Evolutionary conservation across 148 eudicot genomes (phyloP).

Genomic region (Rhododendron henanense): DNA sequence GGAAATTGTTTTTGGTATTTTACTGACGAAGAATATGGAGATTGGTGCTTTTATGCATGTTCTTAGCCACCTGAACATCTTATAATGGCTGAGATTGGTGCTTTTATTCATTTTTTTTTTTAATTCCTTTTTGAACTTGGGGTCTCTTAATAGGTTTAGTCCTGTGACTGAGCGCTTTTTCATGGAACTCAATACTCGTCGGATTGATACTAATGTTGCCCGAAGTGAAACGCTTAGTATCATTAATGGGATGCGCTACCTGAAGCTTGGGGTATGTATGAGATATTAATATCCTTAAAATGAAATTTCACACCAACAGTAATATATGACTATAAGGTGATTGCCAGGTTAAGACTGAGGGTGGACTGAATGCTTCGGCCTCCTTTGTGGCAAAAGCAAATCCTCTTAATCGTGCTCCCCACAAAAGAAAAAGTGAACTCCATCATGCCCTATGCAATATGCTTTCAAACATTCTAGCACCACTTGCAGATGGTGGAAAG

Average conservation of each 20-base stretch:
- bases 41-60: not conserved
- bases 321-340: conserved; percentile 22
- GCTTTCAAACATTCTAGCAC: conserved; percentile 96
- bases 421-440: conserved; percentile 97
- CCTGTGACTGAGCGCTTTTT: conserved; percentile 99
- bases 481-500: conserved; percentile 95
- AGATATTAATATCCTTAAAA: not conserved
- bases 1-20: not conserved
- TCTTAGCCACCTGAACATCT: not conserved
- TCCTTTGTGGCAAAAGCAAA: conserved; percentile 98
- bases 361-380: conserved; percentile 97
- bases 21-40: not conserved
- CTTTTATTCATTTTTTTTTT: not conserved
- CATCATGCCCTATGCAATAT: conserved; percentile 94
- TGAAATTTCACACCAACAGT: not conserved
- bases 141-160: conserved; percentile 62
- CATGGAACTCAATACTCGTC: conserved; percentile 96
- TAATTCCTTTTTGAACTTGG: not conserved
- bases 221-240: conserved; percentile 94
- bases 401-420: conserved; percentile 92
- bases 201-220: conserved; percentile 85
- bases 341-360: conserved; percentile 92
- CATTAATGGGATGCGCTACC: conserved; percentile 95
- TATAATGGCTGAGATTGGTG: not conserved
- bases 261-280: conserved; percentile 94